Evolutionary conservation across 2,329 filamentous ascomycete genomes (phyloP).

Genomic region (Cladosporium austrohemisphaericum): DNA sequence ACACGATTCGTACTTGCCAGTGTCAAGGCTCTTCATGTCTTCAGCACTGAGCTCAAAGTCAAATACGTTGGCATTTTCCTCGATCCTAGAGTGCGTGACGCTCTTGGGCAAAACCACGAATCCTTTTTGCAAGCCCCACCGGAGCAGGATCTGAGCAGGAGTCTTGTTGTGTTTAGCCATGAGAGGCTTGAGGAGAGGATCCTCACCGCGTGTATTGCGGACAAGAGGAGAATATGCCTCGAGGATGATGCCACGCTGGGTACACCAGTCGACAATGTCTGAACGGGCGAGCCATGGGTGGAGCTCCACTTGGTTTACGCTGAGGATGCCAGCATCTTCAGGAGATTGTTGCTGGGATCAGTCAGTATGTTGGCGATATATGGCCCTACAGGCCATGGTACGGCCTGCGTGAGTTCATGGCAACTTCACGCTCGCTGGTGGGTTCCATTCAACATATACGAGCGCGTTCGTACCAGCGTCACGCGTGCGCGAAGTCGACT

Average conservation of each 20-base stretch:
- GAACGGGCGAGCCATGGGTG: slow-evolving; percentile 82
- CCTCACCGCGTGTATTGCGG: slow-evolving; percentile 46
- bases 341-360: slow-evolving; percentile 24
- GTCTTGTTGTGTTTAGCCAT: slow-evolving; percentile 57
- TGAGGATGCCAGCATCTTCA: slow-evolving; percentile 67
- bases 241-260: slow-evolving; percentile 47
- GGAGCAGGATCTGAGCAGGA: slow-evolving; percentile 54
- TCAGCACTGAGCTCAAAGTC: slow-evolving; percentile 58
- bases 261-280: slow-evolving; percentile 77
- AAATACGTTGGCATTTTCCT: slow-evolving; percentile 57
- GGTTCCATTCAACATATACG: too few relatives aligned
- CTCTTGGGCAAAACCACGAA: slow-evolving; percentile 63
- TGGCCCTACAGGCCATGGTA: too few relatives aligned
- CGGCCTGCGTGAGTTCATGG: too few relatives aligned
- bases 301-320: slow-evolving; percentile 83
- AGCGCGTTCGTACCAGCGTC: too few relatives aligned
- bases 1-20: slow-evolving; percentile 54
- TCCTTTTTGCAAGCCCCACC: slow-evolving; percentile 61
- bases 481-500: too few relatives aligned
- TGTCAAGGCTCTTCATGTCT: slow-evolving; percentile 56
- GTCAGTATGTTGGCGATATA: too few relatives aligned
- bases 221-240: slow-evolving; percentile 49
- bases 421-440: too few relatives aligned
- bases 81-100: slow-evolving; percentile 56
- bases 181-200: slow-evolving; percentile 50